A percentile compares a stretch with the other conserved stretches of the same genome.
Evolutionary conservation across 208 protist genomes (phyloP).

Genomic region (Angomonas ambiguus): DNA sequence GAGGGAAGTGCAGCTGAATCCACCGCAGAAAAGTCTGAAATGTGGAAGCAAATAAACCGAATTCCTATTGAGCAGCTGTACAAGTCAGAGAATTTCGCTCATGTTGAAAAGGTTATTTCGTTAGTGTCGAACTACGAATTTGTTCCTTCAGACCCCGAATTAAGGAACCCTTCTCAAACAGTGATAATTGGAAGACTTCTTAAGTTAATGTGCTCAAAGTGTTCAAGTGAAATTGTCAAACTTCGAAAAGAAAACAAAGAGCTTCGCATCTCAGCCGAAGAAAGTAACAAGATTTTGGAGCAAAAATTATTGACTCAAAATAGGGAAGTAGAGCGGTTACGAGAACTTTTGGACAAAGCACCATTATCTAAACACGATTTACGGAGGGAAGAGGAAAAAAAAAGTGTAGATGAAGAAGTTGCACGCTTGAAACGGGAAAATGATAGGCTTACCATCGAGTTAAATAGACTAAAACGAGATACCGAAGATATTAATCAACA

Average conservation of each 20-base stretch:
- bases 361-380: not conserved
- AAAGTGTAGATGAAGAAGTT: constrained; percentile 11
- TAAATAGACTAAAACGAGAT: constrained; percentile 24
- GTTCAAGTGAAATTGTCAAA: constrained; percentile 22
- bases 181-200: constrained; percentile 47
- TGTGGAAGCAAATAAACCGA: constrained; percentile 63
- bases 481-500: constrained; percentile 44
- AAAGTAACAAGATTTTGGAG: constrained; percentile 14
- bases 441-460: constrained; percentile 27
- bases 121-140: constrained; percentile 50
- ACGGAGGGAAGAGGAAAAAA: not conserved
- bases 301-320: constrained; percentile 21
- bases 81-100: constrained; percentile 37
- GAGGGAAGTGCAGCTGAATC: not conserved
- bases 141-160: constrained; percentile 44
- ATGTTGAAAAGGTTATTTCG: constrained; percentile 59
- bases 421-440: constrained; percentile 27
- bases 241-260: constrained; percentile 21
- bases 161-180: constrained; percentile 54
- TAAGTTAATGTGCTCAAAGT: constrained; percentile 50
- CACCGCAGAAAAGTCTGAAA: constrained; percentile 18
- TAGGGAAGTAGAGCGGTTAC: constrained; percentile 16
- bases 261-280: constrained; percentile 7
- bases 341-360: constrained; percentile 1
- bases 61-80: constrained; percentile 77